A percentile compares a stretch with the other conserved stretches of the same genome.
Evolutionary conservation across 768 basidiomycete species (phyloP).

Genomic region (Xerocomellus intermedius): DNA sequence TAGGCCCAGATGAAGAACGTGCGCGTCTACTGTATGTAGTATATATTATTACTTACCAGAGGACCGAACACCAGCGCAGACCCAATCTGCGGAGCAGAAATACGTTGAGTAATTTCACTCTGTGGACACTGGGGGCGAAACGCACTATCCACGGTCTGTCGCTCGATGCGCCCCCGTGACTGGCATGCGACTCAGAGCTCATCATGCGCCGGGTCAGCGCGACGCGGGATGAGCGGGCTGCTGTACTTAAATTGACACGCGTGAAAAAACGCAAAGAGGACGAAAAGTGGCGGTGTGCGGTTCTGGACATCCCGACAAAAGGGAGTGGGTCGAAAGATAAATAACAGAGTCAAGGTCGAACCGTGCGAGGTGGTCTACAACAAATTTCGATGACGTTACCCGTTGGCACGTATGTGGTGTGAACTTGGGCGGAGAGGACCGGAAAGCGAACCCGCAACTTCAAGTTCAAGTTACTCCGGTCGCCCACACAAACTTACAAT

Average conservation of each 20-base stretch:
- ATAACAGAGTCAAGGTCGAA: slow-evolving; percentile 11
- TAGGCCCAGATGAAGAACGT: neutral
- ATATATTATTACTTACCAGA: slow-evolving; percentile 17
- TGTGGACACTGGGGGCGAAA: neutral
- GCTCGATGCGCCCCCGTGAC: slow-evolving; percentile 16
- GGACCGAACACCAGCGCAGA: slow-evolving; percentile 34
- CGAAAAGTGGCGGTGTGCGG: slow-evolving; percentile 17
- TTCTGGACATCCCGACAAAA: slow-evolving; percentile 20
- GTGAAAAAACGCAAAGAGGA: slow-evolving; percentile 16
- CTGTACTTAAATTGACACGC: slow-evolving; percentile 6
- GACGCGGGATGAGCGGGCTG: slow-evolving; percentile 13
- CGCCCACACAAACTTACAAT: neutral
- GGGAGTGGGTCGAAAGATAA: slow-evolving; percentile 5
- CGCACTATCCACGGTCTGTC: slow-evolving; percentile 34
- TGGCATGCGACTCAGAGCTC: slow-evolving; percentile 25
- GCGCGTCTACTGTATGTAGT: neutral
- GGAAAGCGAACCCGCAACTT: slow-evolving; percentile 7
- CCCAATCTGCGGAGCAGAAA: slow-evolving; percentile 23
- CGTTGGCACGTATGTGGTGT: slow-evolving; percentile 12
- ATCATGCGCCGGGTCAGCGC: slow-evolving; percentile 23
- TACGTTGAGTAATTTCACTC: neutral
- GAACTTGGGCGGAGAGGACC: slow-evolving; percentile 30
- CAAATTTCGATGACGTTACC: slow-evolving; percentile 32
- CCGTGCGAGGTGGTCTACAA: slow-evolving; percentile 1
- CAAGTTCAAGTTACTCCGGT: no score